phyloP scores from a whole-genome alignment of 768 basidiomycete genomes.

The Favolaschia claudopus region DNA sequence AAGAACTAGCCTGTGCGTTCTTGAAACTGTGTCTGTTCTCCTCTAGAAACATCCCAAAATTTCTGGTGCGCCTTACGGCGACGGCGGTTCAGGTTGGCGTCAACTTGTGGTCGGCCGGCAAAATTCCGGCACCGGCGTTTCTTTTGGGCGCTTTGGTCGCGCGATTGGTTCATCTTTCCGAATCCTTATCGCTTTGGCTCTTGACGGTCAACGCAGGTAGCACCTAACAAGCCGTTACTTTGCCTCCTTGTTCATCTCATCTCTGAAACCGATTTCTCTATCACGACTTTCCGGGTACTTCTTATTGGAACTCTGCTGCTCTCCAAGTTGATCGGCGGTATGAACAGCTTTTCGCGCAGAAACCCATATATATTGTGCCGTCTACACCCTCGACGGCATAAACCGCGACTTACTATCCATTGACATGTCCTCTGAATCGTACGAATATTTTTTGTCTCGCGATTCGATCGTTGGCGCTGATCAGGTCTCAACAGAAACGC shows the following conservation, averaged over 20 bases:
- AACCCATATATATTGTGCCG: slow-evolving; percentile 12
- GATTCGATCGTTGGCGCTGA: background rate
- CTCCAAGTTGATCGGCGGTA: slow-evolving; percentile 21
- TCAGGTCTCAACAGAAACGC: slow-evolving; percentile 8
- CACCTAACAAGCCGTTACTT: slow-evolving; percentile 11
- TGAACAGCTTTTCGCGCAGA: slow-evolving; percentile 18
- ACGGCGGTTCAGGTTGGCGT: too few relatives aligned
- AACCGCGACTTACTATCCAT: background rate
- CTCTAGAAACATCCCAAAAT: too few relatives aligned
- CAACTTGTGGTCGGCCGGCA: too few relatives aligned
- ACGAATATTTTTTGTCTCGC: background rate
- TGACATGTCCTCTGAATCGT: slow-evolving; percentile 22
- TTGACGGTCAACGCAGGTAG: background rate
- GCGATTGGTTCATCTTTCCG: too few relatives aligned
- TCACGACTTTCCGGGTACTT: slow-evolving; percentile 11
- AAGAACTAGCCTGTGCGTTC: too few relatives aligned
- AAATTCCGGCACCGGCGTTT: background rate
- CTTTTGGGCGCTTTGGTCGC: too few relatives aligned
- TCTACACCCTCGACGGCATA: background rate
- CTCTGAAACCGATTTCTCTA: background rate
- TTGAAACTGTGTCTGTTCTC: too few relatives aligned
- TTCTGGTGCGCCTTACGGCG: too few relatives aligned
- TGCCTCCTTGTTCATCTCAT: slow-evolving; percentile 15
- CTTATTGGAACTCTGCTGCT: background rate
- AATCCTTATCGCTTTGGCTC: background rate